Conservation (phyloP, 2,329 filamentous ascomycete species). For the Alternaria infectoria region DNA sequence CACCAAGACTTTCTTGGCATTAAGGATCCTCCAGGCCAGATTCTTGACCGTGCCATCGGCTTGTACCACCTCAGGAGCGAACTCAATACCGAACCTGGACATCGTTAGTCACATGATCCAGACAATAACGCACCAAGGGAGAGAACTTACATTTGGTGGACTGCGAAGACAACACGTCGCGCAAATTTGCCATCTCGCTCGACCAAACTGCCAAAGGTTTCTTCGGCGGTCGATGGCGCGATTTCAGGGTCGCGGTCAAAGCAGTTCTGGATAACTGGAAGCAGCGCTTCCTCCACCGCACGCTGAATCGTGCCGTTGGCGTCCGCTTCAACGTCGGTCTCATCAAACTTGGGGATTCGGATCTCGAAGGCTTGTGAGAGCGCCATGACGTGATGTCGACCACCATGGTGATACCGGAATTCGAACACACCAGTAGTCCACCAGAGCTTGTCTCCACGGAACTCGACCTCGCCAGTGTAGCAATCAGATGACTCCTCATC, state of each 20-base stretch:
- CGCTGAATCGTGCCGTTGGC: slow-evolving; percentile 67
- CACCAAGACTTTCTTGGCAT: slow-evolving; percentile 93
- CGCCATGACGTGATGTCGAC: slow-evolving; percentile 90
- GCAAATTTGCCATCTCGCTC: slow-evolving; percentile 90
- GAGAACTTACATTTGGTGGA: slow-evolving; percentile 81
- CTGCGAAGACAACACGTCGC: slow-evolving; percentile 88
- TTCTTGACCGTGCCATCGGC: slow-evolving; percentile 91
- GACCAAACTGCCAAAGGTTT: slow-evolving; percentile 83
- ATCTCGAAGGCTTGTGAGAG: slow-evolving; percentile 95
- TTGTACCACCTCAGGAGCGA: slow-evolving; percentile 88
- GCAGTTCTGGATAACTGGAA: slow-evolving; percentile 88
- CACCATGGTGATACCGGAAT: slow-evolving; percentile 94
- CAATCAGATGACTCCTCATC: slow-evolving; percentile 63
- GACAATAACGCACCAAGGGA: neutral
- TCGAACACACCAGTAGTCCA: slow-evolving; percentile 98
- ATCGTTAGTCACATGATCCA: neutral
- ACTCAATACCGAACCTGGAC: slow-evolving; percentile 82
- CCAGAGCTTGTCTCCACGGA: slow-evolving; percentile 92
- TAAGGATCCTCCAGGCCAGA: slow-evolving; percentile 91
- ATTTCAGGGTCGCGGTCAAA: slow-evolving; percentile 91
- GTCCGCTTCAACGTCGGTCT: slow-evolving; percentile 69
- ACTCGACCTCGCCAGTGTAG: slow-evolving; percentile 81
- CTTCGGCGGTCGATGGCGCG: slow-evolving; percentile 78
- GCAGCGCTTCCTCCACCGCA: slow-evolving; percentile 76
- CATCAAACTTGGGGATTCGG: slow-evolving; percentile 79